These are phyloP conservation scores for Coniochaeta ligniaria DNA, from an alignment of 2,329 filamentous ascomycete species.

Conservation along the genomic window DNA sequence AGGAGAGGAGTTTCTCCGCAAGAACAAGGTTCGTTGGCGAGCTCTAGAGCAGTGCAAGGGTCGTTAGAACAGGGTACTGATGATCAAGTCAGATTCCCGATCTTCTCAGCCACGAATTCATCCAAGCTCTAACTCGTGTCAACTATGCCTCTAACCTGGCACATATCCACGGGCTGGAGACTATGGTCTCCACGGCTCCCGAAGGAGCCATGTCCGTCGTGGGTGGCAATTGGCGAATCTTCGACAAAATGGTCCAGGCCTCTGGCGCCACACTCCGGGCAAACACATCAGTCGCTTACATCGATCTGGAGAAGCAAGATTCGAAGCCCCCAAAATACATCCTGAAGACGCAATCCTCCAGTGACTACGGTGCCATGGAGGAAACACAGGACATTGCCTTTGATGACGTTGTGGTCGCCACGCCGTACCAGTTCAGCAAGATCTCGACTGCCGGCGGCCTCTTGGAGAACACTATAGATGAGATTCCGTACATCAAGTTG, in stretches of 20 bases:
- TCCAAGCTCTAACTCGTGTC: conserved; percentile 85
- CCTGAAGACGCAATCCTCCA: conserved; percentile 28
- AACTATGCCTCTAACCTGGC: conserved; percentile 89
- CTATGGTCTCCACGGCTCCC: conserved; percentile 86
- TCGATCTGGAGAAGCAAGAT: conserved; percentile 42
- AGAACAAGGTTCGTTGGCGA: conserved; percentile 44
- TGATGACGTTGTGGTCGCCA: conserved; percentile 76
- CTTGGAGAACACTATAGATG: conserved; percentile 62
- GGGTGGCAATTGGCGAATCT: conserved; percentile 93
- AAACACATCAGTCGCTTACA: conserved; percentile 60
- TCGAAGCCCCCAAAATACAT: conserved; percentile 37
- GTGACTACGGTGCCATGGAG: conserved; percentile 13
- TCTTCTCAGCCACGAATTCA: conserved; percentile 68
- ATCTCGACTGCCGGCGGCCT: conserved; percentile 48
- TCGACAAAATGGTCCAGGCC: conserved; percentile 67
- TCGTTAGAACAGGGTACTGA: neutral
- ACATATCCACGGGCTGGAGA: conserved; percentile 81
- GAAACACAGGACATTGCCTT: conserved; percentile 47
- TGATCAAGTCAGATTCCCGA: conserved; percentile 42
- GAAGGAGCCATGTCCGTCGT: conserved; percentile 72
- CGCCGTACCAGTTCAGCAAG: conserved; percentile 71
- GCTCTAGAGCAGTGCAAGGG: neutral
- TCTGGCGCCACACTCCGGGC: conserved; percentile 55
- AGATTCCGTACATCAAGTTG: conserved; percentile 77
- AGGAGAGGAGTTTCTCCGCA: conserved; percentile 63